Base-by-base conservation (phyloP, 257 asterid species). In the Salvia miltiorrhiza region DNA sequence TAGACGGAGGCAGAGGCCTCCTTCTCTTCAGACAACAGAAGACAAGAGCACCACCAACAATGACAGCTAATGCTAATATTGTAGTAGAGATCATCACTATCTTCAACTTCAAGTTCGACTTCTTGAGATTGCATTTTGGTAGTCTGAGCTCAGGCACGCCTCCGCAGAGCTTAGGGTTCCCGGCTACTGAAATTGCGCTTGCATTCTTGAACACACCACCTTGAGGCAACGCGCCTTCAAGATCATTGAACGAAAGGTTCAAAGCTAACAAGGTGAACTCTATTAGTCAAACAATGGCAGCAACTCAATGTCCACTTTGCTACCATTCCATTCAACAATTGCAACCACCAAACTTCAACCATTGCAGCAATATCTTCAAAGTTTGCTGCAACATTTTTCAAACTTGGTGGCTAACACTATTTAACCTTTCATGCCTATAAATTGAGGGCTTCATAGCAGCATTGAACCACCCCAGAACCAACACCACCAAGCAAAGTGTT, bases 161-260 rank as follows among this genome's bases (percentile, higher is more conserved):
- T 59, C 83, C 86, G 68, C 85, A 83, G 2, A 75, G 78, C 4
- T 28, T 39, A 16, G 26, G 12, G 37, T 84, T 84, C 48, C 83
- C 84, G 0, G 11, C 17, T 5, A 81, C 16, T 12, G 73, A 79
- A 52, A 81, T 10, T 1, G 40, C 77, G 28, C 74, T 75, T 24
- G 65, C 61, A 68, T 77, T 79, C 35, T 70, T 44, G 69, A 84
- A 81, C 6, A 74, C 13, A 11, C 86, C 86, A 10, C 69, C 21
- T 11, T 43, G 65, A 24, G 89, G 82, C 37, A 81, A 80, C 66
- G 67, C 55, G 1, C 87, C 89, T 7, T 58, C 55, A n/a, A 68
- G 62, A n/a, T n/a, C n/a, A n/a, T n/a, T n/a, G n/a, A n/a, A n/a
- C n/a, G n/a, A n/a, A n/a, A n/a, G n/a, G n/a, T n/a, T n/a, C n/a